Percentiles rank a stretch among this genome's conserved stretches.
Conservation (phyloP, 805 yeast species). For the Candida pini region DNA sequence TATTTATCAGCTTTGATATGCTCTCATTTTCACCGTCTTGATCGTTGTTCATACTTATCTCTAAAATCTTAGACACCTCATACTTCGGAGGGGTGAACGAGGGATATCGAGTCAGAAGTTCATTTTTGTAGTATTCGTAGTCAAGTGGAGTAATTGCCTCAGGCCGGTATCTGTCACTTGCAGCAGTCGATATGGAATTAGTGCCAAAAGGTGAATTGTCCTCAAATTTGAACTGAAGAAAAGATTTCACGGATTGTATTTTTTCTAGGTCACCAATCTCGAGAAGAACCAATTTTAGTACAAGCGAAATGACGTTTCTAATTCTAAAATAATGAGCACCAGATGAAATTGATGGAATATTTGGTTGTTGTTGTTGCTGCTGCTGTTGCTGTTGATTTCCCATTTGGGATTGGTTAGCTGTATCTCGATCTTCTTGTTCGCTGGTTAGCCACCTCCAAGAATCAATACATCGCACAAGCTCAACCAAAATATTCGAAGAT, state of each 20-base stretch:
- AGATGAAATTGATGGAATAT: background rate
- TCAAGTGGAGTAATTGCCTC: slow-evolving; percentile 71
- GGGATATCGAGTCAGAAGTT: slow-evolving; percentile 71
- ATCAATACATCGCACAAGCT: slow-evolving; percentile 48
- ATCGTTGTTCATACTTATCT: slow-evolving; percentile 24
- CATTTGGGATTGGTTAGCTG: slow-evolving; percentile 5
- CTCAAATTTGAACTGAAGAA: slow-evolving; percentile 38
- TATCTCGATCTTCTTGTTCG: slow-evolving; percentile 18
- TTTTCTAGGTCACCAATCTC: slow-evolving; percentile 55
- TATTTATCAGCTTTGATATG: slow-evolving; percentile 18
- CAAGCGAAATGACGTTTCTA: slow-evolving; percentile 48
- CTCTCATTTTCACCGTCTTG: slow-evolving; percentile 8
- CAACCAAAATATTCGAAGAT: slow-evolving; percentile 35
- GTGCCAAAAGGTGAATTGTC: slow-evolving; percentile 2
- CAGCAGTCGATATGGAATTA: background rate
- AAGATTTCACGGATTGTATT: slow-evolving; percentile 39
- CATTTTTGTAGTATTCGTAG: slow-evolving; percentile 74
- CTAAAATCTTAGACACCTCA: slow-evolving; percentile 39
- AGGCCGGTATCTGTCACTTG: slow-evolving; percentile 6
- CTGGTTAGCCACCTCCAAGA: slow-evolving; percentile 55
- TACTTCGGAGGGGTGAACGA: slow-evolving; percentile 50
- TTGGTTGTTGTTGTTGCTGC: background rate
- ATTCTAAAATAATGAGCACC: slow-evolving; percentile 34
- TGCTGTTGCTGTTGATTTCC: background rate
- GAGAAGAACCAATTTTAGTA: slow-evolving; percentile 49